A percentile compares a stretch with the other conserved stretches of the same genome.
These are phyloP conservation scores for Pseudomassariella vexata DNA, from an alignment of 2,329 filamentous ascomycete genomes.

Conservation along the genomic window DNA sequence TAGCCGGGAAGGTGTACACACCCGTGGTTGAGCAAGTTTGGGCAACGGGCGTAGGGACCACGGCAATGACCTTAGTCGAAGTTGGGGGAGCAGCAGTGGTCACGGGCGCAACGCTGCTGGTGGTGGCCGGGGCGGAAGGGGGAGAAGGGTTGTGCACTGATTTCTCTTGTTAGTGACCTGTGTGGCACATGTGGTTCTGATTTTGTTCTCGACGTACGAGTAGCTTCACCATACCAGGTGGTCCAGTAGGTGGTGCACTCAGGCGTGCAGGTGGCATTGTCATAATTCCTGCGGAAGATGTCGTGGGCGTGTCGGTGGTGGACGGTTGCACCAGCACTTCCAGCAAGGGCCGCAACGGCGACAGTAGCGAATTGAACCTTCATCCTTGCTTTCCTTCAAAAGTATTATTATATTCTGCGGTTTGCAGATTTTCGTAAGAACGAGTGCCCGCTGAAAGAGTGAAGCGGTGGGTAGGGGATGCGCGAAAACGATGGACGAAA, in stretches of 20 bases:
- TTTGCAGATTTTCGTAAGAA: conserved; percentile 33
- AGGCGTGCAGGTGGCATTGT: conserved; percentile 43
- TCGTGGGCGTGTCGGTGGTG: conserved; percentile 59
- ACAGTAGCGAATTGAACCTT: conserved; percentile 65
- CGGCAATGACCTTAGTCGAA: conserved; percentile 33
- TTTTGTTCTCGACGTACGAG: conserved; percentile 42
- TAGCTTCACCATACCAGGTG: conserved; percentile 62
- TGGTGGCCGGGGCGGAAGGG: conserved; percentile 20
- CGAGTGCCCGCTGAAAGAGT: conserved; percentile 84
- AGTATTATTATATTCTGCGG: conserved; percentile 21
- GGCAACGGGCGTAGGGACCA: conserved; percentile 46
- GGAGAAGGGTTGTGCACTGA: conserved; percentile 35
- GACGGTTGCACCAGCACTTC: conserved; percentile 49
- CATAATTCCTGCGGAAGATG: conserved; percentile 38
- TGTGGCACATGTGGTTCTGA: not conserved
- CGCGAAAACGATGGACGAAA: conserved; percentile 46
- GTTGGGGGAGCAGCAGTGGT: conserved; percentile 16
- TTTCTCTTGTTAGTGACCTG: conserved; percentile 16
- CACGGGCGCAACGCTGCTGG: conserved; percentile 15
- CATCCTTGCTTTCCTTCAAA: conserved; percentile 49
- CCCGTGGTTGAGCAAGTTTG: conserved; percentile 59
- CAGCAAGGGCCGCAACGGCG: conserved; percentile 55
- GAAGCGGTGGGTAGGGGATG: conserved; percentile 62
- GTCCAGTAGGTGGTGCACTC: conserved; percentile 71
- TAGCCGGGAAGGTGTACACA: conserved; percentile 70